Percentiles rank a stretch among this genome's conserved stretches.
phyloP scores from a whole-genome alignment of 371 early-diverging fungal species.

The Rhizopus sp. region DNA sequence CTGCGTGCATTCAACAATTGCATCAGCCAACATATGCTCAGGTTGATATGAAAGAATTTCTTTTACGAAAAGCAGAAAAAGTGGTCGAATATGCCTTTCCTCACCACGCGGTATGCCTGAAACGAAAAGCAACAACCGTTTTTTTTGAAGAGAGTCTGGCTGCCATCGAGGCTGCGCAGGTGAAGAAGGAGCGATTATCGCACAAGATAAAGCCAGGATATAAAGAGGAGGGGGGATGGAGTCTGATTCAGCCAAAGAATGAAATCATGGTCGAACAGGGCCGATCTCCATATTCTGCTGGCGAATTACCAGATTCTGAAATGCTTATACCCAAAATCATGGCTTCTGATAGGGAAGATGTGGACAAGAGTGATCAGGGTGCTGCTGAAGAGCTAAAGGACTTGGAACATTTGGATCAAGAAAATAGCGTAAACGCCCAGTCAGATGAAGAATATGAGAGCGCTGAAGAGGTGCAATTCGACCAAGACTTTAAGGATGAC shows the following conservation, averaged over 20 bases:
- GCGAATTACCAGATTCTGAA: too few relatives aligned
- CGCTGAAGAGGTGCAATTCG: too few relatives aligned
- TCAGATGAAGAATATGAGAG: too few relatives aligned
- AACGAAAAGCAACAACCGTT: background rate
- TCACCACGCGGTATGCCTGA: background rate
- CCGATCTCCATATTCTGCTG: too few relatives aligned
- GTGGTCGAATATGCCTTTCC: background rate
- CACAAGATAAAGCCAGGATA: background rate
- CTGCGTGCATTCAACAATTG: background rate
- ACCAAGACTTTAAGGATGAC: too few relatives aligned
- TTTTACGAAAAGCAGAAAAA: background rate
- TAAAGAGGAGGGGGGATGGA: background rate
- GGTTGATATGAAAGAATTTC: background rate
- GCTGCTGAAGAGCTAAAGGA: too few relatives aligned
- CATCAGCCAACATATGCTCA: background rate
- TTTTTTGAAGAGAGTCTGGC: slow-evolving; percentile 1
- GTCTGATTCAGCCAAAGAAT: background rate
- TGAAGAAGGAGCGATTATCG: background rate
- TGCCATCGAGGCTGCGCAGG: background rate
- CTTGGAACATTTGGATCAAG: too few relatives aligned
- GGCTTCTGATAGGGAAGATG: too few relatives aligned
- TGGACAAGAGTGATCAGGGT: too few relatives aligned
- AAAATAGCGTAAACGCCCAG: too few relatives aligned
- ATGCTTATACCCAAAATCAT: too few relatives aligned
- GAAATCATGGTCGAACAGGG: too few relatives aligned